Conservation (phyloP, 345 rosid species). For the Theobroma cacao region DNA sequence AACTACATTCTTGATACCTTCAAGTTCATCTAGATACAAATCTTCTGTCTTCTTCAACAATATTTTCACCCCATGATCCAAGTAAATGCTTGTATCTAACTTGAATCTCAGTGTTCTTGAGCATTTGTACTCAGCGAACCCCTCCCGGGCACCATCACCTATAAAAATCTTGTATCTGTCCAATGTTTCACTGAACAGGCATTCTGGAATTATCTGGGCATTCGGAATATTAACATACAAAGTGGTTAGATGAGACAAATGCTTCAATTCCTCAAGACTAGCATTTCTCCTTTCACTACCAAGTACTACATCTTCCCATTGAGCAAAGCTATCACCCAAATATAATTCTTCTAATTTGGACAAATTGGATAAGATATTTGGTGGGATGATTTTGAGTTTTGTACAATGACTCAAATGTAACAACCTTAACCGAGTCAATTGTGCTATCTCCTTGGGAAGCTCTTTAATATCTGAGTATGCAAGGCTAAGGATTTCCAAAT, state of each 20-base stretch:
- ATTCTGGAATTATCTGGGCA: not conserved
- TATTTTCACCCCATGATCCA: not conserved
- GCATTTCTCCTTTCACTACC: not conserved
- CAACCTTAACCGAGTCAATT: constrained; percentile 9
- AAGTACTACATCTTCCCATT: constrained; percentile 25
- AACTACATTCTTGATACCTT: not conserved
- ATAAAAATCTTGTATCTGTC: not conserved
- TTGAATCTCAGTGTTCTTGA: not conserved
- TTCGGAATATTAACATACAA: not conserved
- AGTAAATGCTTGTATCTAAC: not conserved
- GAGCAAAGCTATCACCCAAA: not conserved
- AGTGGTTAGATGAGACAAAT: not conserved
- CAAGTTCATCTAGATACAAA: not conserved
- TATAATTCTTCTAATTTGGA: not conserved
- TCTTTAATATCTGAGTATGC: not conserved
- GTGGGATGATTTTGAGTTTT: constrained; percentile 17
- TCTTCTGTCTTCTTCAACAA: constrained; percentile 13
- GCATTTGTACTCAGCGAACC: not conserved
- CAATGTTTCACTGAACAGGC: not conserved
- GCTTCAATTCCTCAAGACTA: not conserved
- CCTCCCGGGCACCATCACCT: not conserved
- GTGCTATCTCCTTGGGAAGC: constrained; percentile 18
- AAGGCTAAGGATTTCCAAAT: constrained; percentile 28
- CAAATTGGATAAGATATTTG: constrained; percentile 19
- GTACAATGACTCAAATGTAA: constrained; percentile 18